These are phyloP conservation scores for Wickerhamiella occidentalis DNA, from an alignment of 805 yeast species.

Conservation along the genomic window DNA sequence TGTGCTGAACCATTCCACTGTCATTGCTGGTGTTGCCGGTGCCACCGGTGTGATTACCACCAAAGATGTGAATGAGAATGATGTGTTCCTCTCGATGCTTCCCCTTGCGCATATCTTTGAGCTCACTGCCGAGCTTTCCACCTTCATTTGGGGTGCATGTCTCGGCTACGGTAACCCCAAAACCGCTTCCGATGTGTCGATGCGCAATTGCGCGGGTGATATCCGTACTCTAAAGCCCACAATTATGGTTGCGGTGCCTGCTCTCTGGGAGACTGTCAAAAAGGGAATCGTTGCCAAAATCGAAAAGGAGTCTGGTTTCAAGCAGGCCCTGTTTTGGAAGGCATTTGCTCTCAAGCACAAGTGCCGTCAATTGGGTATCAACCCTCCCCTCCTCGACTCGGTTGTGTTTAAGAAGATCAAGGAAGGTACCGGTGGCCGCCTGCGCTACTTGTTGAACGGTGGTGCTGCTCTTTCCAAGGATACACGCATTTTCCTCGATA, in stretches of 20 bases:
- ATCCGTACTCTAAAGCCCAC: slow-evolving; percentile 80
- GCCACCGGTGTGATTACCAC: slow-evolving; percentile 50
- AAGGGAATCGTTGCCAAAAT: slow-evolving; percentile 82
- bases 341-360: slow-evolving; percentile 65
- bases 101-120: slow-evolving; percentile 97
- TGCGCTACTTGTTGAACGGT: slow-evolving; percentile 68
- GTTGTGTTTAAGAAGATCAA: slow-evolving; percentile 76
- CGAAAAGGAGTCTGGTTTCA: slow-evolving; percentile 46
- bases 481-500: slow-evolving; percentile 71
- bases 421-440: slow-evolving; percentile 88
- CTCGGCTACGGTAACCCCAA: slow-evolving; percentile 88
- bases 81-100: slow-evolving; percentile 73
- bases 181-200: slow-evolving; percentile 72
- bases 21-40: slow-evolving; percentile 83
- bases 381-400: slow-evolving; percentile 63
- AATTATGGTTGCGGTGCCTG: slow-evolving; percentile 95
- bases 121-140: slow-evolving; percentile 67
- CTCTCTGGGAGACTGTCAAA: slow-evolving; percentile 93
- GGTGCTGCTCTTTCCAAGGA: slow-evolving; percentile 79
- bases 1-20: slow-evolving; percentile 49
- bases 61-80: slow-evolving; percentile 39
- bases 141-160: slow-evolving; percentile 80
- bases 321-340: slow-evolving; percentile 79
- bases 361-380: slow-evolving; percentile 50
- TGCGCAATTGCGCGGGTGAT: slow-evolving; percentile 80